Evolutionary conservation across 345 rosid species (phyloP).

Genomic region (Ceriops zippeliana): DNA sequence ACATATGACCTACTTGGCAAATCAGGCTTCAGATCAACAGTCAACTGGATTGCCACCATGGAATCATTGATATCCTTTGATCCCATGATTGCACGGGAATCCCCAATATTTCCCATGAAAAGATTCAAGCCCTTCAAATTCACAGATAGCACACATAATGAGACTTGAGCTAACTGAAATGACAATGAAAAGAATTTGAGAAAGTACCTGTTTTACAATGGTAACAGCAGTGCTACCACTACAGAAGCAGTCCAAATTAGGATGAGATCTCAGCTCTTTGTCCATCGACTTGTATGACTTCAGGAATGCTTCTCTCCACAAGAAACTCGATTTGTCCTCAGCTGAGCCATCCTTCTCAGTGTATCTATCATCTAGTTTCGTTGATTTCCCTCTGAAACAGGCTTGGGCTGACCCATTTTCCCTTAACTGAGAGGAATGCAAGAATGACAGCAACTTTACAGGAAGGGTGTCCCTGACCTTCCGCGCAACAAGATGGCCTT

Average conservation of each 20-base stretch:
- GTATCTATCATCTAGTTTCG: slow-evolving; percentile 47
- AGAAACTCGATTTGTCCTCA: slow-evolving; percentile 48
- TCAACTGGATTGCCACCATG: slow-evolving; percentile 82
- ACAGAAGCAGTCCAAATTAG: slow-evolving; percentile 95
- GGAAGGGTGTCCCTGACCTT: slow-evolving; percentile 94
- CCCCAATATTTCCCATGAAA: slow-evolving; percentile 95
- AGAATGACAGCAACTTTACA: slow-evolving; percentile 58
- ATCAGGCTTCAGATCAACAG: slow-evolving; percentile 97
- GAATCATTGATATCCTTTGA: slow-evolving; percentile 71
- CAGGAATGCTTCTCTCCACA: slow-evolving; percentile 87
- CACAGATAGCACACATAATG: slow-evolving; percentile 13
- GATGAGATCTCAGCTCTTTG: slow-evolving; percentile 89
- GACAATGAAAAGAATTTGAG: not conserved
- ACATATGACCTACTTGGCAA: slow-evolving; percentile 69
- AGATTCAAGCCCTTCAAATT: slow-evolving; percentile 74
- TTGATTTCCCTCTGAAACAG: slow-evolving; percentile 48
- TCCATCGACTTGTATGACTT: slow-evolving; percentile 96
- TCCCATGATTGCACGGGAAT: slow-evolving; percentile 97
- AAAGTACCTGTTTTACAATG: slow-evolving; percentile 74
- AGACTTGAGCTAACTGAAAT: slow-evolving; percentile 15
- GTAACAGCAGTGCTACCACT: slow-evolving; percentile 98
- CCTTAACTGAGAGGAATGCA: slow-evolving; percentile 51
- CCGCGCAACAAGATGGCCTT: slow-evolving; percentile 96
- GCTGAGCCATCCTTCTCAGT: slow-evolving; percentile 43
- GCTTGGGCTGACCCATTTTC: slow-evolving; percentile 44